These are phyloP conservation scores for Ogataea methylovora DNA, from an alignment of 805 yeast genomes.

Conservation along the genomic window DNA sequence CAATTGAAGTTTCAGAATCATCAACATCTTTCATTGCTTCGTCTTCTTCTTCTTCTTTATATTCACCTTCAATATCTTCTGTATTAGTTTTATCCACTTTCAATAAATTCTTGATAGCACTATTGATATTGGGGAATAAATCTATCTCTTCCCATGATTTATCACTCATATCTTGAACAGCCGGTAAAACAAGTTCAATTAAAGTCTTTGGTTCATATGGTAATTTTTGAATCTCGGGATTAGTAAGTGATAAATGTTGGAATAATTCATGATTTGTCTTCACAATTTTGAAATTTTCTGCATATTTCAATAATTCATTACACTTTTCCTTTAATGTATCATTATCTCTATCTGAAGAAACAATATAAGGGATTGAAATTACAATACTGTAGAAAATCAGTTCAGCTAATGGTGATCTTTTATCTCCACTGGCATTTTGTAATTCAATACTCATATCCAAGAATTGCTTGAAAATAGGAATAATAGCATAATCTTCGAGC, in stretches of 20 bases:
- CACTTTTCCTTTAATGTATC: slow-evolving; percentile 24
- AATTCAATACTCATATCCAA: slow-evolving; percentile 49
- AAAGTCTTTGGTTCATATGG: slow-evolving; percentile 48
- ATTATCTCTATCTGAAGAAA: slow-evolving; percentile 17
- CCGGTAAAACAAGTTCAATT: slow-evolving; percentile 44
- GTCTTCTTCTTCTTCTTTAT: slow-evolving; percentile 1
- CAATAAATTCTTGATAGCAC: slow-evolving; percentile 9
- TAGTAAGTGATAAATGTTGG: slow-evolving; percentile 32
- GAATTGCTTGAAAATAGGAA: slow-evolving; percentile 43
- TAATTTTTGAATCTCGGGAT: slow-evolving; percentile 22
- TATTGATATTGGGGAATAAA: slow-evolving; percentile 30
- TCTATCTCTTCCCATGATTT: slow-evolving; percentile 33
- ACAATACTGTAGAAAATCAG: slow-evolving; percentile 56
- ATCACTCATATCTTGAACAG: slow-evolving; percentile 32
- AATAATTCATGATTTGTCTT: slow-evolving; percentile 5
- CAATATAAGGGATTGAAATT: slow-evolving; percentile 53
- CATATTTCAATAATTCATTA: slow-evolving; percentile 38
- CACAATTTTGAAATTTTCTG: slow-evolving; percentile 20
- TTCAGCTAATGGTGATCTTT: slow-evolving; percentile 57
- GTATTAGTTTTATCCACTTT: neutral
- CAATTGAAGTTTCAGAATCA: slow-evolving; percentile 11
- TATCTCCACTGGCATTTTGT: slow-evolving; percentile 28
- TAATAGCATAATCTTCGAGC: slow-evolving; percentile 37
- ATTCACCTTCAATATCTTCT: slow-evolving; percentile 1
- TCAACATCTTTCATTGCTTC: slow-evolving; percentile 5